These are phyloP conservation scores for Dinochytrium kinnereticum DNA, from an alignment of 371 early-diverging fungal genomes.

Conservation along the genomic window DNA sequence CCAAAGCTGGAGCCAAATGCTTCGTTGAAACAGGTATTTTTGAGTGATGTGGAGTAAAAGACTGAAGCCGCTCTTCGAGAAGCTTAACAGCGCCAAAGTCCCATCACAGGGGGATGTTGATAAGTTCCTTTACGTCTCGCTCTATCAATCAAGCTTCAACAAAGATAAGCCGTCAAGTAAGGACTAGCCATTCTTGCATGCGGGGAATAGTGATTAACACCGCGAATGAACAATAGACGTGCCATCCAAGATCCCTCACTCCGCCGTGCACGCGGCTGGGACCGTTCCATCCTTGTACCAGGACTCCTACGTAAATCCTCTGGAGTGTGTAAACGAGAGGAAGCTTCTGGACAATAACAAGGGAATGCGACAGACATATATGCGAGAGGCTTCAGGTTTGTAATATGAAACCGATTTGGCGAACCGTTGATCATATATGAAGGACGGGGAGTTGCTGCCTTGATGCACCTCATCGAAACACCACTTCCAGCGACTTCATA, in stretches of 20 bases:
- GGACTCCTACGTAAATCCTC: conserved; percentile 29
- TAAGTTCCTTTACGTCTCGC: conserved; percentile 37
- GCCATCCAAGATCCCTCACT: no score
- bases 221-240: no score
- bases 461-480: conserved; percentile 28
- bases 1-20: conserved; percentile 32
- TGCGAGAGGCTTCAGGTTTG: conserved; percentile 8
- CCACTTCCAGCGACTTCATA: conserved; percentile 26
- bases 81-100: no score
- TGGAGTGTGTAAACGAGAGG: conserved; percentile 7
- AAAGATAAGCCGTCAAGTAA: not conserved
- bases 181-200: not conserved
- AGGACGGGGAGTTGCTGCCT: conserved; percentile 20
- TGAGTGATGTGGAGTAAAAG: no score
- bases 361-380: conserved; percentile 19
- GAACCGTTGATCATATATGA: not conserved
- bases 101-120: conserved; percentile 35
- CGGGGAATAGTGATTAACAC: no score
- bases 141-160: conserved; percentile 34
- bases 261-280: no score
- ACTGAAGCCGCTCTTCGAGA: no score
- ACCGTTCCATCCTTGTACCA: conserved; percentile 30
- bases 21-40: conserved; percentile 1
- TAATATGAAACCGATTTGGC: not conserved
- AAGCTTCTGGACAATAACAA: conserved; percentile 29